Conservation (phyloP, 805 yeast genomes). For the Nakazawaea sp. region DNA sequence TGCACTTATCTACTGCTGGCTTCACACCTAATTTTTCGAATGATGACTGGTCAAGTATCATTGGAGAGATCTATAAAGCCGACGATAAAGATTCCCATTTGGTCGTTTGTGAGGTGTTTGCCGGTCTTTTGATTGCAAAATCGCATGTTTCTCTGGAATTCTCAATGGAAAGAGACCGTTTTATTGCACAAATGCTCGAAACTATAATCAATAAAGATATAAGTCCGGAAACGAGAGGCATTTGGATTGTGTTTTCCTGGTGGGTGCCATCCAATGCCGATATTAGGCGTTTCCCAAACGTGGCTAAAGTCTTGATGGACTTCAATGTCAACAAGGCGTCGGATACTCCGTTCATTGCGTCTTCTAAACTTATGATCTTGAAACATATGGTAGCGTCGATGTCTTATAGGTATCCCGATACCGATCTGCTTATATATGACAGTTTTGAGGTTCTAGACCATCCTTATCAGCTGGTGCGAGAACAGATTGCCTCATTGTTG, state of each 20-base stretch:
- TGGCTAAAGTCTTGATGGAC: conserved; percentile 36
- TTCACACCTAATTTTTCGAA: conserved; percentile 34
- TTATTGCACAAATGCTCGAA: conserved; percentile 36
- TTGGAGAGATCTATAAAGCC: conserved; percentile 44
- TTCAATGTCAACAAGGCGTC: conserved; percentile 42
- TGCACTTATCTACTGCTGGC: conserved; percentile 40
- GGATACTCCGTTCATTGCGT: conserved; percentile 58
- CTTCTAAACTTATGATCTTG: conserved; percentile 52
- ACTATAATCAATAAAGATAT: conserved; percentile 48
- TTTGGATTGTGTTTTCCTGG: conserved; percentile 76
- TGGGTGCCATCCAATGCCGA: conserved; percentile 67
- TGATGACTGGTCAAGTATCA: conserved; percentile 44
- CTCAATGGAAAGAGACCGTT: conserved; percentile 33
- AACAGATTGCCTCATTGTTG: conserved; percentile 55
- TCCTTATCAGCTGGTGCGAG: conserved; percentile 68
- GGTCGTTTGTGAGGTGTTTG: conserved; percentile 60
- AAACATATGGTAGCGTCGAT: conserved; percentile 41
- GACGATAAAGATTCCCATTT: conserved; percentile 76
- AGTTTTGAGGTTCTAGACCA: conserved; percentile 48
- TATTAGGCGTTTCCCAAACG: conserved; percentile 53
- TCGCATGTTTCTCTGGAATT: conserved; percentile 30
- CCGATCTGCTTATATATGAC: conserved; percentile 35
- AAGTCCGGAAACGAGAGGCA: conserved; percentile 63
- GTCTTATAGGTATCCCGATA: conserved; percentile 48
- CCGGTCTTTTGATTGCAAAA: conserved; percentile 53